These are phyloP conservation scores for Diophrys sp. DNA, from an alignment of 73 alveolate species.

Conservation along the genomic window DNA sequence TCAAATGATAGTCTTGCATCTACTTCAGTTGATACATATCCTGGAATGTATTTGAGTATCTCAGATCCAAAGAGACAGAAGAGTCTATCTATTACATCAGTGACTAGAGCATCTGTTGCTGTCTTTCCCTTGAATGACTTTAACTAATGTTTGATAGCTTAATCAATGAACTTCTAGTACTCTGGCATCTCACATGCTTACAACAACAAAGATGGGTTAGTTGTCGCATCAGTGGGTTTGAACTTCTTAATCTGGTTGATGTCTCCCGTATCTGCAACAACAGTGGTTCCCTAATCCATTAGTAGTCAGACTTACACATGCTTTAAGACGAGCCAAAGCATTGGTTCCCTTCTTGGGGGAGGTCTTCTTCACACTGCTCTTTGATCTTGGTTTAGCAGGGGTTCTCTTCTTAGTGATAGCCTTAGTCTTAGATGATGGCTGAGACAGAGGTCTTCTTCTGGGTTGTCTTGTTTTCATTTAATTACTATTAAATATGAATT, in stretches of 20 bases:
- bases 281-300: conserved; percentile 37
- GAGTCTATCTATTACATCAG: conserved; percentile 57
- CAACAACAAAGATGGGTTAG: conserved; percentile 72
- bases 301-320: neutral
- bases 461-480: no score
- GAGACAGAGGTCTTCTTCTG: no score
- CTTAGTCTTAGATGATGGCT: no score
- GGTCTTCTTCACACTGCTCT: neutral
- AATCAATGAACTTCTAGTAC: conserved; percentile 36
- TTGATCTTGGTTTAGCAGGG: neutral
- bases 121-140: neutral
- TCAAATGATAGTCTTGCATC: conserved; percentile 82
- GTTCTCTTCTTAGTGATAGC: no score
- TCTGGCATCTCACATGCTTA: conserved; percentile 52
- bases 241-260: conserved; percentile 56
- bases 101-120: conserved; percentile 19
- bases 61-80: conserved; percentile 62
- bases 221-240: conserved; percentile 76
- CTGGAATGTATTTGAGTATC: conserved; percentile 66
- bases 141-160: conserved; percentile 47
- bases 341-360: neutral
- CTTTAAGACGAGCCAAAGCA: neutral
- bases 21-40: conserved; percentile 73
- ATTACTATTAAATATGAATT: no score
- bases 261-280: conserved; percentile 82